A percentile compares a stretch with the other conserved stretches of the same genome.
Evolutionary conservation across 495 filamentous ascomycete genomes (phyloP).

Genomic region (Parathielavia appendiculata): DNA sequence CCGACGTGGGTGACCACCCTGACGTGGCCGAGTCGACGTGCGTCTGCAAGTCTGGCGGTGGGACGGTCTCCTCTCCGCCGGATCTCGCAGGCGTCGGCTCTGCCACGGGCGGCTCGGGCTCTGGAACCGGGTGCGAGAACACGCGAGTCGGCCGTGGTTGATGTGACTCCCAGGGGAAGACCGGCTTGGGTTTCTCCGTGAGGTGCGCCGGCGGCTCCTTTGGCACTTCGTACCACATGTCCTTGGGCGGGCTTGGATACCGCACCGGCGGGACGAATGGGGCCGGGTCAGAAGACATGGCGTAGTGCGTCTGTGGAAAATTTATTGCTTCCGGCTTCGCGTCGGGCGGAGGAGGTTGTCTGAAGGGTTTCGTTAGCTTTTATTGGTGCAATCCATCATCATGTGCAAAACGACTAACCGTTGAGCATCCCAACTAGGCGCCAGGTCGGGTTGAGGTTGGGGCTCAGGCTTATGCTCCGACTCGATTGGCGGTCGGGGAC

Average conservation of each 20-base stretch:
- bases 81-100: constrained; percentile 12
- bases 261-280: constrained; percentile 68
- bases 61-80: constrained; percentile 22
- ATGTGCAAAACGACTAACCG: constrained; percentile 23
- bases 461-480: constrained; percentile 28
- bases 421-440: constrained; percentile 40
- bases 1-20: constrained; percentile 31
- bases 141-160: constrained; percentile 64
- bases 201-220: constrained; percentile 52
- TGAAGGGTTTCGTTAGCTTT: constrained; percentile 32
- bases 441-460: constrained; percentile 16
- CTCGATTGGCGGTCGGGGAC: constrained; percentile 18
- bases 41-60: constrained; percentile 24
- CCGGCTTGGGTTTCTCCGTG: constrained; percentile 52
- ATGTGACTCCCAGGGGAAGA: constrained; percentile 83
- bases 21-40: constrained; percentile 34
- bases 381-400: background rate
- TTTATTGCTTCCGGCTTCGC: constrained; percentile 74
- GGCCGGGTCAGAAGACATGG: constrained; percentile 64
- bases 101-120: constrained; percentile 18
- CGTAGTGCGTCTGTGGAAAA: constrained; percentile 65
- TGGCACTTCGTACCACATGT: constrained; percentile 80
- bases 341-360: constrained; percentile 66
- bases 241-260: constrained; percentile 76
- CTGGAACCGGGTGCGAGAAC: constrained; percentile 55